Percentiles rank a stretch among this genome's conserved stretches.
Conservation (phyloP, 306 rosid species). For the Crataegus laevigata region DNA sequence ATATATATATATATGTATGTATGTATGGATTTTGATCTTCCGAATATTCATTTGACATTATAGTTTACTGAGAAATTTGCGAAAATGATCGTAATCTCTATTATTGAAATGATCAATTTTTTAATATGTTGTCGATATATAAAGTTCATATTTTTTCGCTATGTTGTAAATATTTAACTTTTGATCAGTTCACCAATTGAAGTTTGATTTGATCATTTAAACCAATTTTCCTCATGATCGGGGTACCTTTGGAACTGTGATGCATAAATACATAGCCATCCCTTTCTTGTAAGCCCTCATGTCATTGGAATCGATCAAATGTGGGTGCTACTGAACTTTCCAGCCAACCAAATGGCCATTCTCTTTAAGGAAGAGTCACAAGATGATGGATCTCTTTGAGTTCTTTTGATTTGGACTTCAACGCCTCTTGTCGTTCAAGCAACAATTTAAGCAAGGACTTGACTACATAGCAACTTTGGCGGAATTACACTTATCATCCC, state of each 20-base stretch:
- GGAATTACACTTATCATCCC: too few relatives aligned
- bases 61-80: not conserved
- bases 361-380: not conserved
- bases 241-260: not conserved
- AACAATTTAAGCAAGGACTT: too few relatives aligned
- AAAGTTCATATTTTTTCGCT: too few relatives aligned
- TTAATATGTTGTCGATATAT: too few relatives aligned
- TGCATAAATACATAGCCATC: not conserved
- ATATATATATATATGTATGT: not conserved
- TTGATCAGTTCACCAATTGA: too few relatives aligned
- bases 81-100: too few relatives aligned
- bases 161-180: too few relatives aligned
- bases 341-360: not conserved
- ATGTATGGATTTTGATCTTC: not conserved
- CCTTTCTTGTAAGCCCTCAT: not conserved
- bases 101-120: too few relatives aligned
- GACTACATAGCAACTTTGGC: too few relatives aligned
- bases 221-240: not conserved
- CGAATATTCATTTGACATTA: not conserved
- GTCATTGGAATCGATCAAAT: not conserved
- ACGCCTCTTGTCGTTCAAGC: too few relatives aligned
- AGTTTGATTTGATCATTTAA: too few relatives aligned
- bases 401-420: not conserved
- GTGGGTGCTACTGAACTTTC: not conserved
- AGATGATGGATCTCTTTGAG: not conserved